Evolutionary conservation across 495 filamentous ascomycete species (phyloP).

Genomic region (Polyplosphaeria fusca): DNA sequence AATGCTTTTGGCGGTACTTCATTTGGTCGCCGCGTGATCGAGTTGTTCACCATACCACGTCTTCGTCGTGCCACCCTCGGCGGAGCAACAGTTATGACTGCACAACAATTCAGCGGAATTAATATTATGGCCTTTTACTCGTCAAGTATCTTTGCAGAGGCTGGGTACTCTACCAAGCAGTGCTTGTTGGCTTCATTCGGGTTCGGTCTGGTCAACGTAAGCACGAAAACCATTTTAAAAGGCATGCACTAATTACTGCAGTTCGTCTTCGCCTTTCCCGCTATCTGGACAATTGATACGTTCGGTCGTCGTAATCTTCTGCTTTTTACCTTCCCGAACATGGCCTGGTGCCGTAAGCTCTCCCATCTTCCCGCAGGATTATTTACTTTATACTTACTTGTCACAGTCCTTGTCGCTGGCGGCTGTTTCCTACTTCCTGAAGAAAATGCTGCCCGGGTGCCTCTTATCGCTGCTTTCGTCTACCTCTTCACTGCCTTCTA

Average conservation of each 20-base stretch:
- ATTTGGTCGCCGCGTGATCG: not conserved
- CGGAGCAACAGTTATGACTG: conserved; percentile 6
- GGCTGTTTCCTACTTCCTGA: conserved; percentile 27
- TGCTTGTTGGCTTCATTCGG: conserved; percentile 4
- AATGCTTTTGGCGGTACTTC: conserved; percentile 1
- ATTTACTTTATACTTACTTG: not conserved
- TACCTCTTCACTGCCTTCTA: conserved; percentile 18
- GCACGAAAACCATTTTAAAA: too few relatives aligned
- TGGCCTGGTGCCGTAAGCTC: conserved; percentile 19
- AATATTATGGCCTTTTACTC: conserved; percentile 12
- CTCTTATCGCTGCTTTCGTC: conserved; percentile 5
- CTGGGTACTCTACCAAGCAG: not conserved
- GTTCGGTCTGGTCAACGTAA: conserved; percentile 4
- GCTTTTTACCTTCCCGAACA: conserved; percentile 34
- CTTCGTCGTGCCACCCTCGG: conserved; percentile 17
- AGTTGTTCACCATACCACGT: conserved; percentile 27
- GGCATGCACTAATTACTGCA: too few relatives aligned
- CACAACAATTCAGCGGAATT: conserved; percentile 12
- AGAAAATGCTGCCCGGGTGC: conserved; percentile 7
- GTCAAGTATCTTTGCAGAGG: conserved; percentile 10
- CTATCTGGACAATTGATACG: conserved; percentile 8
- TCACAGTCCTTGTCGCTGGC: conserved; percentile 25
- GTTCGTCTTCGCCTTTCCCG: conserved; percentile 2
- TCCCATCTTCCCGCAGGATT: not conserved
- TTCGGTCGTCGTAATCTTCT: conserved; percentile 32